Evolutionary conservation across 768 basidiomycete genomes (phyloP).

Genomic region (Leccinum boreale): DNA sequence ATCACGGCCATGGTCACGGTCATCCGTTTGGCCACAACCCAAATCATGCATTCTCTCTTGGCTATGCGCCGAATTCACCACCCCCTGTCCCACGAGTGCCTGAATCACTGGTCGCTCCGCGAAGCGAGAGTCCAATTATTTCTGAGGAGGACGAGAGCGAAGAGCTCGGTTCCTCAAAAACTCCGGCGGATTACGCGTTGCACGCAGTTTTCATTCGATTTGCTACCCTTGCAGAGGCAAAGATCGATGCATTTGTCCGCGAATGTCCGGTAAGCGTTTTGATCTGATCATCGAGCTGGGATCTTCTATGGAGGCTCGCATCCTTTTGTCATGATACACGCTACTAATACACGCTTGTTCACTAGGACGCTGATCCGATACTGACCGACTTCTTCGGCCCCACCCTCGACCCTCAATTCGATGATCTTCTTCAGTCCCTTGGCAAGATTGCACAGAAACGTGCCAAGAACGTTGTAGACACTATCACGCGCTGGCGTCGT

Average conservation of each 20-base stretch:
- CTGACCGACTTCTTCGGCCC: constrained; percentile 68
- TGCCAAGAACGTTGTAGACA: constrained; percentile 79
- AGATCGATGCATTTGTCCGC: constrained; percentile 73
- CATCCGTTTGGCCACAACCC: constrained; percentile 32
- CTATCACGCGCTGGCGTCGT: constrained; percentile 83
- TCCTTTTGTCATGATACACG: background rate
- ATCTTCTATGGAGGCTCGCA: background rate
- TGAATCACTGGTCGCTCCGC: constrained; percentile 47
- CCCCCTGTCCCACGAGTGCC: constrained; percentile 81
- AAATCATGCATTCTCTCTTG: constrained; percentile 23
- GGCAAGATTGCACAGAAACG: constrained; percentile 84
- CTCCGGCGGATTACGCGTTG: constrained; percentile 84
- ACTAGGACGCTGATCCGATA: constrained; percentile 66
- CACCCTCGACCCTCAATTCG: constrained; percentile 73
- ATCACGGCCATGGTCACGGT: constrained; percentile 47
- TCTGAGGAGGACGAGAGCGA: constrained; percentile 69
- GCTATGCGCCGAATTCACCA: constrained; percentile 48
- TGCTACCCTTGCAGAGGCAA: constrained; percentile 72
- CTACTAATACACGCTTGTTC: constrained; percentile 3
- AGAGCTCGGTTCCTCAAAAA: constrained; percentile 62
- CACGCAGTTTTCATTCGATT: constrained; percentile 89
- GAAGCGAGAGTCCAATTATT: constrained; percentile 50
- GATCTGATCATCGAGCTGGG: background rate
- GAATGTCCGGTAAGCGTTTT: constrained; percentile 55
- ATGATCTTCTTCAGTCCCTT: constrained; percentile 79